phyloP scores from a whole-genome alignment of 768 basidiomycete genomes.

The Tulasnella sp. region DNA sequence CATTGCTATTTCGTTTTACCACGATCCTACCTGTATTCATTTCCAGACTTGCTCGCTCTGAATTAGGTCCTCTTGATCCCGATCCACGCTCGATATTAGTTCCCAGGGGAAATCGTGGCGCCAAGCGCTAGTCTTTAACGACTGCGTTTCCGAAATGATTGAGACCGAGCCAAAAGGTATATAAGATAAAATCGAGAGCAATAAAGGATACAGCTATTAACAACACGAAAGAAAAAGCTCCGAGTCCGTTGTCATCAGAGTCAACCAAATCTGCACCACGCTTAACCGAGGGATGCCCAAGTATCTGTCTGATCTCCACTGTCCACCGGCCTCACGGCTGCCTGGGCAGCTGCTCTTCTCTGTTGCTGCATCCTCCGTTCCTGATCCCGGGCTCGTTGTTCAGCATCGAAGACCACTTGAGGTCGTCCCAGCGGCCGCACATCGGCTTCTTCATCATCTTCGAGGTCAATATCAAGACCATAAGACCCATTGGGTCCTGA shows the following conservation, averaged over 20 bases:
- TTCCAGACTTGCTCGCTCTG: too few relatives aligned
- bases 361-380: conserved; percentile 19
- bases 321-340: conserved; percentile 22
- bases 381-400: background rate
- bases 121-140: too few relatives aligned
- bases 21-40: too few relatives aligned
- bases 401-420: conserved; percentile 30
- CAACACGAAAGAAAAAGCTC: background rate
- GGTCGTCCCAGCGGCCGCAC: conserved; percentile 21
- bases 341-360: background rate
- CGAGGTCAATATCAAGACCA: conserved; percentile 67
- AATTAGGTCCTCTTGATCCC: too few relatives aligned
- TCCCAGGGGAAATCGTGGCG: too few relatives aligned
- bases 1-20: too few relatives aligned
- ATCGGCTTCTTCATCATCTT: conserved; percentile 49
- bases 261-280: background rate
- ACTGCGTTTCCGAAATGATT: too few relatives aligned
- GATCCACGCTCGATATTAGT: too few relatives aligned
- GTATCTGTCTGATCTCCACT: conserved; percentile 26
- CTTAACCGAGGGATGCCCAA: conserved; percentile 17
- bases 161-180: background rate
- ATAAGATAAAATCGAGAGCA: background rate
- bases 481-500: conserved; percentile 46
- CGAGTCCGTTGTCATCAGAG: background rate
- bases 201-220: conserved; percentile 1